phyloP scores from a whole-genome alignment of 805 yeast species.

The Candida jianshihensis region DNA sequence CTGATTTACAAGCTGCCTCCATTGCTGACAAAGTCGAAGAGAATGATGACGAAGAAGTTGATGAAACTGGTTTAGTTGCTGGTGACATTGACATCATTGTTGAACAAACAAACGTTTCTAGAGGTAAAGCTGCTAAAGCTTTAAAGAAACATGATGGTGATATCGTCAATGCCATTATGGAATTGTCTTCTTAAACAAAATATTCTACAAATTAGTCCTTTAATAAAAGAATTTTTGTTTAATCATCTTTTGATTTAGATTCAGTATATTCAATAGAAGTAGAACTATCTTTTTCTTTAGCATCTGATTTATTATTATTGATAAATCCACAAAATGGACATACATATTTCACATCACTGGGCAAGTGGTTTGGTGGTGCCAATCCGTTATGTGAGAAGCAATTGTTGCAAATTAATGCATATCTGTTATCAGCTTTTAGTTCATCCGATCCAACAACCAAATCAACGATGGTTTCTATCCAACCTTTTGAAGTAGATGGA shows the following conservation, averaged over 20 bases:
- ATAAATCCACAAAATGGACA: slow-evolving; percentile 60
- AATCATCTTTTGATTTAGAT: too few species aligned
- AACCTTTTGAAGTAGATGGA: slow-evolving; percentile 6
- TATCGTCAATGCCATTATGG: slow-evolving; percentile 94
- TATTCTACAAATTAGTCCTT: not conserved
- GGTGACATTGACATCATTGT: slow-evolving; percentile 81
- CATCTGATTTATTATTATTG: slow-evolving; percentile 21
- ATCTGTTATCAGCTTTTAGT: slow-evolving; percentile 48
- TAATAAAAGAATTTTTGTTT: not conserved
- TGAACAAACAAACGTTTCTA: slow-evolving; percentile 86
- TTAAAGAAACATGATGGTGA: slow-evolving; percentile 85
- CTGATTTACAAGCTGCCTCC: slow-evolving; percentile 70
- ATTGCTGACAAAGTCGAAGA: slow-evolving; percentile 35
- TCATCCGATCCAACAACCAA: slow-evolving; percentile 58
- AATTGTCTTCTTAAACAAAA: slow-evolving; percentile 35
- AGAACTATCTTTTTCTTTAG: too few species aligned
- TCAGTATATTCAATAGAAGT: too few species aligned
- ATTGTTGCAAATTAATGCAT: slow-evolving; percentile 63
- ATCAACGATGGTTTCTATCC: slow-evolving; percentile 38
- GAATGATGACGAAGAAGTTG: slow-evolving; percentile 69
- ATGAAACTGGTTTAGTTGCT: slow-evolving; percentile 75
- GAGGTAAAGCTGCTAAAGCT: slow-evolving; percentile 88
- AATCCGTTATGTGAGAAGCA: slow-evolving; percentile 73
- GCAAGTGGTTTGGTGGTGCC: slow-evolving; percentile 62
- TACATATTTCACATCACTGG: slow-evolving; percentile 42